These are phyloP conservation scores for Candolleomyces efflorescens DNA, from an alignment of 768 basidiomycete genomes.

Conservation along the genomic window DNA sequence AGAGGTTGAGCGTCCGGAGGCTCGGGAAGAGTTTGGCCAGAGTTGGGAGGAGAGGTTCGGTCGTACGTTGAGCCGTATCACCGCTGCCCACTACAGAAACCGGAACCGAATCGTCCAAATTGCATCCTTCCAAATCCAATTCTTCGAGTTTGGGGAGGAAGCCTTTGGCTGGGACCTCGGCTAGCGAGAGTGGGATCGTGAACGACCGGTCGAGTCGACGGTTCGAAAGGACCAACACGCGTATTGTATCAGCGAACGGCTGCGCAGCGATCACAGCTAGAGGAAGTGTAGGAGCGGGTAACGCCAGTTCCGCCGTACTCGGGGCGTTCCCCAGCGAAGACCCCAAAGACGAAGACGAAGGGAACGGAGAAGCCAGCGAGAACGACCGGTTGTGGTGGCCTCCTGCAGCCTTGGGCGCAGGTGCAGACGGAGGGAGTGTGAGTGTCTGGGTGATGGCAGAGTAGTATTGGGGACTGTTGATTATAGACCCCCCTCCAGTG, in stretches of 20 bases:
- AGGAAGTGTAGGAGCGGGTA: slow-evolving; percentile 68
- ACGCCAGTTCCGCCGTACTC: slow-evolving; percentile 37
- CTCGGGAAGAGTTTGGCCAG: slow-evolving; percentile 68
- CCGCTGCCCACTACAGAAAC: slow-evolving; percentile 40
- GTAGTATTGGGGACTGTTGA: slow-evolving; percentile 60
- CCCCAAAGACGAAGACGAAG: slow-evolving; percentile 13
- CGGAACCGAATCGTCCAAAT: slow-evolving; percentile 54
- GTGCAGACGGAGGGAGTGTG: slow-evolving; percentile 57
- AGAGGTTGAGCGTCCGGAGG: slow-evolving; percentile 63
- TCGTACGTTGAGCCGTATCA: slow-evolving; percentile 38
- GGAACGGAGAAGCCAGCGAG: slow-evolving; percentile 41
- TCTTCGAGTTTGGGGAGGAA: slow-evolving; percentile 70
- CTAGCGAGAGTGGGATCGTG: slow-evolving; percentile 37
- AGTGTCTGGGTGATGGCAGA: slow-evolving; percentile 51
- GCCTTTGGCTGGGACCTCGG: slow-evolving; percentile 25
- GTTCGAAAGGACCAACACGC: slow-evolving; percentile 54
- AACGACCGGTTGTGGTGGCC: slow-evolving; percentile 53
- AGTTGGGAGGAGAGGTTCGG: slow-evolving; percentile 53
- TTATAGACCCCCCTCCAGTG: slow-evolving; percentile 15
- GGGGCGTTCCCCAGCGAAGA: slow-evolving; percentile 12
- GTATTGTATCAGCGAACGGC: slow-evolving; percentile 55
- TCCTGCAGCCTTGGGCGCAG: slow-evolving; percentile 41
- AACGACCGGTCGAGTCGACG: slow-evolving; percentile 67
- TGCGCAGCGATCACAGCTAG: slow-evolving; percentile 57
- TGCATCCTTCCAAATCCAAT: slow-evolving; percentile 70